Evolutionary conservation across 1,284 basidiomycete species (phyloP).

Genomic region (Ganoderma meredithae): DNA sequence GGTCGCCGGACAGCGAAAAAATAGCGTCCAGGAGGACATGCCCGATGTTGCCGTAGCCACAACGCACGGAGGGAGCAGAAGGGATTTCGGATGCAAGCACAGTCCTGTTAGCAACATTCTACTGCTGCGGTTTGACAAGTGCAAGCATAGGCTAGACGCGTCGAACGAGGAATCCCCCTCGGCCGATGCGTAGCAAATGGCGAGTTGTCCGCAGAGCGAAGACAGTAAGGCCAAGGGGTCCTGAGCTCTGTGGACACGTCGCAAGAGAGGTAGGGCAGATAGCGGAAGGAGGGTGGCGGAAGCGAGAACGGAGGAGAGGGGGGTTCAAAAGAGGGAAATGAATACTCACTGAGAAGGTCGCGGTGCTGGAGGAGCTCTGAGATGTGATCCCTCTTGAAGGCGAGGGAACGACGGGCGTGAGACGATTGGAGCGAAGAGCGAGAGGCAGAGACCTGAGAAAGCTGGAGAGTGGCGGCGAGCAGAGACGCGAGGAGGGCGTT

Average conservation of each 20-base stretch:
- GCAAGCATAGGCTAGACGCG: neutral
- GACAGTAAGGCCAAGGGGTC: neutral
- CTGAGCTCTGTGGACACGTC: neutral
- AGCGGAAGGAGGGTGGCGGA: neutral
- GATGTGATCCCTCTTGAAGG: conserved; percentile 20
- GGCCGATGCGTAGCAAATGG: neutral
- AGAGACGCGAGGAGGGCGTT: conserved; percentile 32
- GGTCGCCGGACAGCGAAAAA: neutral
- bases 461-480: conserved; percentile 30
- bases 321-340: neutral
- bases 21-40: too few species aligned
- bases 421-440: conserved; percentile 36
- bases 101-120: neutral
- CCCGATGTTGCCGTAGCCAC: neutral
- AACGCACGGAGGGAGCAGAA: neutral
- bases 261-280: neutral
- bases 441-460: conserved; percentile 31
- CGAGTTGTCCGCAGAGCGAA: neutral
- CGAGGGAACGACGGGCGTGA: conserved; percentile 37
- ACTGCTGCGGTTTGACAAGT: neutral
- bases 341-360: conserved; percentile 29
- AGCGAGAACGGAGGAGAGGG: neutral
- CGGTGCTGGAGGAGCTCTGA: conserved; percentile 18
- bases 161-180: neutral
- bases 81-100: neutral